Evolutionary conservation across 306 rosid species (phyloP).

Genomic region (Vicia villosa): DNA sequence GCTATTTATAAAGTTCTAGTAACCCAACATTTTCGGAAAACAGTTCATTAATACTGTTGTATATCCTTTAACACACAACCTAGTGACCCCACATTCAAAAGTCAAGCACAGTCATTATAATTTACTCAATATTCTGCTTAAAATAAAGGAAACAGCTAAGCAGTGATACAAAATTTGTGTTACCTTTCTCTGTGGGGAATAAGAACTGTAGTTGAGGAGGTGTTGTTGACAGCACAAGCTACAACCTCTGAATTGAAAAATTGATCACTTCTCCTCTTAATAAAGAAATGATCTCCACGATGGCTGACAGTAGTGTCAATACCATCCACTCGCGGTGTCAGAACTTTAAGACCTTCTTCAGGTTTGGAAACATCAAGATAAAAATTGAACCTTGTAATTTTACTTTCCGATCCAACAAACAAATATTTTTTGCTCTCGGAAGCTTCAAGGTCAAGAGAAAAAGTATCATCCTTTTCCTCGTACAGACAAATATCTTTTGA

Average conservation of each 20-base stretch:
- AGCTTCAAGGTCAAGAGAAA: slow-evolving; percentile 72
- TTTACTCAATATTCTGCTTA: slow-evolving; percentile 10
- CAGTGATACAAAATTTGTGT: slow-evolving; percentile 16
- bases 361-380: slow-evolving; percentile 79
- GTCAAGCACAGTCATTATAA: slow-evolving; percentile 11
- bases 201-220: slow-evolving; percentile 64
- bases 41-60: slow-evolving; percentile 9
- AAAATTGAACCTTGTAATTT: slow-evolving; percentile 82
- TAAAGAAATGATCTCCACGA: slow-evolving; percentile 83
- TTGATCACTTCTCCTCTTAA: slow-evolving; percentile 68
- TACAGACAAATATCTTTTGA: slow-evolving; percentile 78
- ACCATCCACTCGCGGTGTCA: slow-evolving; percentile 80
- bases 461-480: slow-evolving; percentile 73
- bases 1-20: slow-evolving; percentile 12
- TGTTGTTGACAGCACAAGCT: slow-evolving; percentile 69
- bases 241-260: slow-evolving; percentile 84
- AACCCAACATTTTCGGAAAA: slow-evolving; percentile 18
- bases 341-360: slow-evolving; percentile 68
- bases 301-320: slow-evolving; percentile 78
- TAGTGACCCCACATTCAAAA: slow-evolving; percentile 19
- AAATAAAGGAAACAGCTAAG: slow-evolving; percentile 23
- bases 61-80: slow-evolving; percentile 12
- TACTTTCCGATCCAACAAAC: slow-evolving; percentile 87
- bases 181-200: slow-evolving; percentile 95
- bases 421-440: slow-evolving; percentile 86